phyloP scores from a whole-genome alignment of 768 basidiomycete genomes.

The Rhizopogon sp. region DNA sequence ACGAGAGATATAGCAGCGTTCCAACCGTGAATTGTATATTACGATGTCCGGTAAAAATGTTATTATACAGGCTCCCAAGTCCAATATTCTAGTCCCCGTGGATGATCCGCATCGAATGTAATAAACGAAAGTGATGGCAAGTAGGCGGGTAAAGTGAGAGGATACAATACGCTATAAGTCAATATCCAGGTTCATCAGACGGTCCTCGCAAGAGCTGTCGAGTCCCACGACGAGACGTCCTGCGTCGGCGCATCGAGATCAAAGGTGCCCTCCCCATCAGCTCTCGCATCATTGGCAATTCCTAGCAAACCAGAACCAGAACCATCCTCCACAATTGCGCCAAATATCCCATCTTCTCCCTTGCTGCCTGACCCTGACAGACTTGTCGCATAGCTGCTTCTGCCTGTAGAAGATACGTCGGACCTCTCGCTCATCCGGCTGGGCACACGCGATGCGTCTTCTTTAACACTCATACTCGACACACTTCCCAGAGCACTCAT shows the following conservation, averaged over 20 bases:
- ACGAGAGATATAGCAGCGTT: too few species aligned
- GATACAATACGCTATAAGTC: neutral
- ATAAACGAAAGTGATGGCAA: neutral
- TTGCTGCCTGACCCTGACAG: neutral
- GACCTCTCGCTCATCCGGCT: constrained; percentile 5
- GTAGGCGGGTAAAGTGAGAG: neutral
- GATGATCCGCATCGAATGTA: neutral
- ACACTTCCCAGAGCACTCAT: constrained; percentile 4
- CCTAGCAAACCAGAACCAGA: neutral
- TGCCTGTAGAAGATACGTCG: neutral
- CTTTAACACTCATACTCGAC: constrained; percentile 8
- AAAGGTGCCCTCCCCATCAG: neutral
- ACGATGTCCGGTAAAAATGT: neutral
- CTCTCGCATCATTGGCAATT: too few species aligned
- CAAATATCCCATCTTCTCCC: neutral
- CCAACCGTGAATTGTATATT: neutral
- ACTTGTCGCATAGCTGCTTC: neutral
- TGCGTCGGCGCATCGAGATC: neutral
- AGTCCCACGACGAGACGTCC: neutral
- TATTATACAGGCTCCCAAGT: constrained; percentile 1
- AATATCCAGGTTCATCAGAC: neutral
- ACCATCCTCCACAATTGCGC: neutral
- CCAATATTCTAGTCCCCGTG: neutral
- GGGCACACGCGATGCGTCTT: neutral
- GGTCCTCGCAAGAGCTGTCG: neutral